Conservation (phyloP, 2,329 filamentous ascomycete species). For the Cladosporium colombiae region DNA sequence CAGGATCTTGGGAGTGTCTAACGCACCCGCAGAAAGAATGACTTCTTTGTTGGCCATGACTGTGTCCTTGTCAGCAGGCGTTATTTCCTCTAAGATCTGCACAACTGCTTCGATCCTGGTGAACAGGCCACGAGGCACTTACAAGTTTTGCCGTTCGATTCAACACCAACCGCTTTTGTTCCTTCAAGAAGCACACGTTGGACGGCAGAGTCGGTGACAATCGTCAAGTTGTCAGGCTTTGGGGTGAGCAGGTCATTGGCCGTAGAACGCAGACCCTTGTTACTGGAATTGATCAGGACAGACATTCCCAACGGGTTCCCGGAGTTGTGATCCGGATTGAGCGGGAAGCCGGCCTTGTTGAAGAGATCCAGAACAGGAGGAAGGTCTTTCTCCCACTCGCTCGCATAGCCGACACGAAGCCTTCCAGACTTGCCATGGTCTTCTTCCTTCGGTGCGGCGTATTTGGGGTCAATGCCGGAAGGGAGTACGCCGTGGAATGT, state of each 20-base stretch:
- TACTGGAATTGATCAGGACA: slow-evolving; percentile 52
- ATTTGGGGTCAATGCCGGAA: background rate
- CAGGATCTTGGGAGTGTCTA: slow-evolving; percentile 69
- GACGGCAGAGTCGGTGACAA: slow-evolving; percentile 53
- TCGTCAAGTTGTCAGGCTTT: slow-evolving; percentile 53
- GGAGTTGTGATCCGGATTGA: slow-evolving; percentile 59
- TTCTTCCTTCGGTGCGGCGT: slow-evolving; percentile 9
- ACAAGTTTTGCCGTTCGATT: slow-evolving; percentile 30
- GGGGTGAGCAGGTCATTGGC: slow-evolving; percentile 50
- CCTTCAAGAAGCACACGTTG: slow-evolving; percentile 51
- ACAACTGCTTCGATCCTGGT: background rate
- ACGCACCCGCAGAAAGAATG: slow-evolving; percentile 68
- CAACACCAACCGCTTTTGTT: slow-evolving; percentile 49
- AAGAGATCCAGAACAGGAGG: slow-evolving; percentile 39
- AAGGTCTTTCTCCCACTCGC: slow-evolving; percentile 35
- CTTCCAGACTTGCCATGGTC: slow-evolving; percentile 1
- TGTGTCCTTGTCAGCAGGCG: background rate
- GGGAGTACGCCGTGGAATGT: slow-evolving; percentile 47
- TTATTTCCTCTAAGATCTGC: background rate
- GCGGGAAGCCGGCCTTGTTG: slow-evolving; percentile 49
- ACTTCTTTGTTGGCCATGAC: slow-evolving; percentile 48
- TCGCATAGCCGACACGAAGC: slow-evolving; percentile 11
- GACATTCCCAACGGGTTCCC: slow-evolving; percentile 61
- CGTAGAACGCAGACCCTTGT: slow-evolving; percentile 54
- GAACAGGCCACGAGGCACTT: background rate